Evolutionary conservation across 164 flowering plant genomes (phyloP).

Genomic region (Nymphaea thermarum): DNA sequence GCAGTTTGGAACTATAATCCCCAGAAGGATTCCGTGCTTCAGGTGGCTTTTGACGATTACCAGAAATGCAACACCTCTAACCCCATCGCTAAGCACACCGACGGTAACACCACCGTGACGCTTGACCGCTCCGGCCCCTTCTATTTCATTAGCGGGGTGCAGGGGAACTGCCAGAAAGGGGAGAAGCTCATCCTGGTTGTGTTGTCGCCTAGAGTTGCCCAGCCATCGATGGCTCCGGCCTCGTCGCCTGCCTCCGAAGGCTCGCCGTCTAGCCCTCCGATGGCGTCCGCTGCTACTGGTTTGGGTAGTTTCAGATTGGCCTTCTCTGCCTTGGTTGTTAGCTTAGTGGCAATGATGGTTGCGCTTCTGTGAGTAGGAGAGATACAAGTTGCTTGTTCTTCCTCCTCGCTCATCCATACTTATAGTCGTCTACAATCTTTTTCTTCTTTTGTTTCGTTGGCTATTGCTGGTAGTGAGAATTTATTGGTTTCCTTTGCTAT

Average conservation of each 20-base stretch:
- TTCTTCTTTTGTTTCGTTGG: background rate
- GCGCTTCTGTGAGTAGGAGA: background rate
- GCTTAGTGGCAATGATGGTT: background rate
- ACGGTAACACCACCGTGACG: conserved; percentile 32
- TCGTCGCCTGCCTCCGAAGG: background rate
- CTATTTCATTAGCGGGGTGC: conserved; percentile 43
- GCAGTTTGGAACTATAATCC: conserved; percentile 37
- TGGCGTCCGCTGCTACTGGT: background rate
- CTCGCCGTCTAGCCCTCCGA: background rate
- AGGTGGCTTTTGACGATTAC: conserved; percentile 24
- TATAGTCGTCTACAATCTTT: background rate
- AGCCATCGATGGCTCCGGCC: background rate
- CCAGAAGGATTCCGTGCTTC: conserved; percentile 34
- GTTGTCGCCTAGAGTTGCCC: conserved; percentile 10
- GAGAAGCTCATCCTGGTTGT: conserved; percentile 47
- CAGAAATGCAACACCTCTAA: conserved; percentile 22
- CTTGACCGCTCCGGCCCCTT: conserved; percentile 35
- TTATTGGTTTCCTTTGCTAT: background rate
- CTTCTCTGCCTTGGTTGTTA: background rate
- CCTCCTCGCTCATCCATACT: background rate
- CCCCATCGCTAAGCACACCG: conserved; percentile 33
- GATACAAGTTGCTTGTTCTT: no score
- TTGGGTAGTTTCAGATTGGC: background rate
- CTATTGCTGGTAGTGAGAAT: background rate
- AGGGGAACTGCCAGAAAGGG: conserved; percentile 38